Evolutionary conservation across 208 protist species (phyloP).

Genomic region (Trypanosoma vivax): DNA sequence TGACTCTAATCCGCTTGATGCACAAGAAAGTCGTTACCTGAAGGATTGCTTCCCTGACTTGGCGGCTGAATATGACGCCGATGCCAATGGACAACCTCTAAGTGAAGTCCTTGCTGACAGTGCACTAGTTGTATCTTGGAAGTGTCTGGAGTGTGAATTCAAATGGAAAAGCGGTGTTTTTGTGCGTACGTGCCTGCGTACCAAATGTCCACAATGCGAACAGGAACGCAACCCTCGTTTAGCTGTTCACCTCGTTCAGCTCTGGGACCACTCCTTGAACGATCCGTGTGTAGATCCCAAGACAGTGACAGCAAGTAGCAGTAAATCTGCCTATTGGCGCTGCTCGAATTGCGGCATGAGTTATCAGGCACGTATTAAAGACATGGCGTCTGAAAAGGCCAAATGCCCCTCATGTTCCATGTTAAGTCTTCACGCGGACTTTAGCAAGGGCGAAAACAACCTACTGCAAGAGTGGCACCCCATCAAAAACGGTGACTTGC

Average conservation of each 20-base stretch:
- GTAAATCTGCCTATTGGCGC: conserved; percentile 38
- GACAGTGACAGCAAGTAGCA: conserved; percentile 30
- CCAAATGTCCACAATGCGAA: conserved; percentile 51
- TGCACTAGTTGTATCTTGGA: conserved; percentile 44
- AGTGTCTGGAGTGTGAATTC: conserved; percentile 41
- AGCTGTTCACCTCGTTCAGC: conserved; percentile 34
- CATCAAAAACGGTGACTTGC: conserved; percentile 77
- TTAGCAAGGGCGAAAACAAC: conserved; percentile 26
- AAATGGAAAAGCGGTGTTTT: conserved; percentile 64
- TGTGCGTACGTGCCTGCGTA: conserved; percentile 61
- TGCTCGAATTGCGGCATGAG: conserved; percentile 43
- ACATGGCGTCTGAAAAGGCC: conserved; percentile 45
- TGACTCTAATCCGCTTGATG: conserved; percentile 1
- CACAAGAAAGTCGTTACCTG: conserved; percentile 42
- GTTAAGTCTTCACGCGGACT: conserved; percentile 23
- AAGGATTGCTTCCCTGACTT: conserved; percentile 45
- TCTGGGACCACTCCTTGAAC: conserved; percentile 57
- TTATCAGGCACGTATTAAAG: conserved; percentile 62
- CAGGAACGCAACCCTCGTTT: conserved; percentile 24
- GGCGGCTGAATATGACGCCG: conserved; percentile 55
- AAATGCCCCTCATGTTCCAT: conserved; percentile 56
- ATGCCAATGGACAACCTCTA: conserved; percentile 31
- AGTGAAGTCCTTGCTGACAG: conserved; percentile 36
- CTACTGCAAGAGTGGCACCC: conserved; percentile 77
- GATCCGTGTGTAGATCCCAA: conserved; percentile 57